Evolutionary conservation across 306 rosid species (phyloP).

Genomic region (Hippophae rhamnoides): DNA sequence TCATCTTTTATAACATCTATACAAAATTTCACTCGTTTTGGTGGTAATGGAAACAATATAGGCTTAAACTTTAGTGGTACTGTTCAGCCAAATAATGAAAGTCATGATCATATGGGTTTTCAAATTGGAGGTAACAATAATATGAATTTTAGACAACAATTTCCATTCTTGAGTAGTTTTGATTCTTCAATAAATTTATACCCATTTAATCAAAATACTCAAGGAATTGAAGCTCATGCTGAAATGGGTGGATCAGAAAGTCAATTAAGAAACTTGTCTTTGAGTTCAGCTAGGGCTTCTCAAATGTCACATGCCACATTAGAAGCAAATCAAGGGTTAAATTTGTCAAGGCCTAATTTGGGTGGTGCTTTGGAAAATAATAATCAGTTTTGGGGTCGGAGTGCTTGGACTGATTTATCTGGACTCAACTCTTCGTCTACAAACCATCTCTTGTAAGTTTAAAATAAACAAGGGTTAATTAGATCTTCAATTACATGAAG

Average conservation of each 20-base stretch:
- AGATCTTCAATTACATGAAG: not conserved
- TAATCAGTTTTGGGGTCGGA: slow-evolving; percentile 29
- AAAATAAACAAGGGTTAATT: not conserved
- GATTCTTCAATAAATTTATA: slow-evolving; percentile 34
- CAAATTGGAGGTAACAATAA: slow-evolving; percentile 23
- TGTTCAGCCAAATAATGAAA: slow-evolving; percentile 11
- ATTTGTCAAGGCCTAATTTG: slow-evolving; percentile 31
- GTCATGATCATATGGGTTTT: slow-evolving; percentile 44
- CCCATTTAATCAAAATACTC: slow-evolving; percentile 34
- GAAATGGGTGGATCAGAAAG: not conserved
- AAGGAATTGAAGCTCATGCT: slow-evolving; percentile 11
- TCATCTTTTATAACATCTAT: slow-evolving; percentile 60
- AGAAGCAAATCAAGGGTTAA: slow-evolving; percentile 40
- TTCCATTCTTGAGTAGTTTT: slow-evolving; percentile 45
- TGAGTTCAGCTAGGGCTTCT: slow-evolving; percentile 43
- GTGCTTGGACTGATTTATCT: slow-evolving; percentile 60
- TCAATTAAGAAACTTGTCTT: not conserved
- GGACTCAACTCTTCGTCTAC: slow-evolving; percentile 60
- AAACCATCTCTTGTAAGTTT: slow-evolving; percentile 43
- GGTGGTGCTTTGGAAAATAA: slow-evolving; percentile 25
- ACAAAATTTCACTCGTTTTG: slow-evolving; percentile 49
- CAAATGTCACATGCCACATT: slow-evolving; percentile 28
- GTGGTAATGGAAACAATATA: slow-evolving; percentile 37
- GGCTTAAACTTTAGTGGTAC: slow-evolving; percentile 48
- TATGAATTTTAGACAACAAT: slow-evolving; percentile 28